Evolutionary conservation across 1,284 basidiomycete genomes (phyloP).

Genomic region (Malassezia nana): DNA sequence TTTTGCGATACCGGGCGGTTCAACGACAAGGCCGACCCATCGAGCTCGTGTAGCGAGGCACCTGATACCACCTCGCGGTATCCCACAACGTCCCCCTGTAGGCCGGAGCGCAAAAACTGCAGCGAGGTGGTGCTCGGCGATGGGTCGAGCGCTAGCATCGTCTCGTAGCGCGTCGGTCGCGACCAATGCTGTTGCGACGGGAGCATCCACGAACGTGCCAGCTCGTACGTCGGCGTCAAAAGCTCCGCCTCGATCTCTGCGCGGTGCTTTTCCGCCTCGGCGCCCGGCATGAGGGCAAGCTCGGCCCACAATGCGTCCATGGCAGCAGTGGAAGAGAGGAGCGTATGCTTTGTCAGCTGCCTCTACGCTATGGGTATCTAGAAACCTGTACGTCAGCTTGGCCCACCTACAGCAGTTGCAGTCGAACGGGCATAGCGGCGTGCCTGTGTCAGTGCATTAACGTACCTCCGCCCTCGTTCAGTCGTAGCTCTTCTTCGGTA

Average conservation of each 20-base stretch:
- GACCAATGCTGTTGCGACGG: conserved; percentile 20
- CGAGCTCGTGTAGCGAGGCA: conserved; percentile 54
- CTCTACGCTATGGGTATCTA: not conserved
- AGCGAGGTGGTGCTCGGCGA: conserved; percentile 28
- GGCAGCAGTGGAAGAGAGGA: not conserved
- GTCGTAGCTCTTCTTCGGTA: conserved; percentile 16
- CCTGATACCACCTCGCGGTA: conserved; percentile 29
- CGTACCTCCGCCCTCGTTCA: conserved; percentile 17
- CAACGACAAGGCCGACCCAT: conserved; percentile 17
- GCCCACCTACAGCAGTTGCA: conserved; percentile 16
- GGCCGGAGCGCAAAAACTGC: conserved; percentile 41
- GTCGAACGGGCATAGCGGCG: conserved; percentile 17
- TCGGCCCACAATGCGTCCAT: conserved; percentile 1
- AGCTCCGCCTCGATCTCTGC: conserved; percentile 3
- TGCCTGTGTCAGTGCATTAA: not conserved
- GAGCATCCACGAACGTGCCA: not conserved
- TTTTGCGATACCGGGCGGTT: conserved; percentile 14
- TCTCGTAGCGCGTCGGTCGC: conserved; percentile 23
- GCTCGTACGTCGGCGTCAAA: not conserved
- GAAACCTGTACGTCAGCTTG: conserved; percentile 2
- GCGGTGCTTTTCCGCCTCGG: conserved; percentile 2
- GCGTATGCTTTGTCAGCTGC: not conserved
- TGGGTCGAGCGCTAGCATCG: conserved; percentile 32
- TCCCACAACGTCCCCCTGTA: conserved; percentile 38
- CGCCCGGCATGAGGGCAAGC: conserved; percentile 8